These are phyloP conservation scores for Wilcoxina mikolae DNA, from an alignment of 495 filamentous ascomycete species.

Conservation along the genomic window DNA sequence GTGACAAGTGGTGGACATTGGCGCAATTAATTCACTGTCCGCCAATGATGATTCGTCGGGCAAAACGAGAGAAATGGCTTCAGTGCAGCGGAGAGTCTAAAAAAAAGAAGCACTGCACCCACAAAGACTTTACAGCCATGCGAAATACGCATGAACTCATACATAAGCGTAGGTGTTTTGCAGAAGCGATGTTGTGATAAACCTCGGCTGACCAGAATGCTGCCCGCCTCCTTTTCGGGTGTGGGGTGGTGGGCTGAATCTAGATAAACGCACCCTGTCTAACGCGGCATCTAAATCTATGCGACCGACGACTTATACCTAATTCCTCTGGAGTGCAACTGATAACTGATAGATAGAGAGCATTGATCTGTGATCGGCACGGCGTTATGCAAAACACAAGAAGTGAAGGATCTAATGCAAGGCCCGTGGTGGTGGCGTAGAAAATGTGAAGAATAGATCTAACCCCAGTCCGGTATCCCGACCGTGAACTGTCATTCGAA, in stretches of 20 bases:
- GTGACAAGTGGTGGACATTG: constrained; percentile 15
- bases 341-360: neutral
- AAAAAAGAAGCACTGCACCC: constrained; percentile 1
- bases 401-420: neutral
- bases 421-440: neutral
- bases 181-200: neutral
- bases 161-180: neutral
- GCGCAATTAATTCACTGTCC: neutral
- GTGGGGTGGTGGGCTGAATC: neutral
- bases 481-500: neutral
- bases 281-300: neutral
- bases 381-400: neutral
- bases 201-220: neutral
- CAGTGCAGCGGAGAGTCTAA: neutral
- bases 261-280: neutral
- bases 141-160: neutral
- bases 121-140: neutral
- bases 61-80: constrained; percentile 10
- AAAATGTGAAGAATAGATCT: neutral
- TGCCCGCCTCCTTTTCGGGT: too few species aligned
- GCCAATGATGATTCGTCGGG: constrained; percentile 20
- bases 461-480: neutral
- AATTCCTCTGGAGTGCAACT: neutral
- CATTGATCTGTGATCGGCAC: neutral
- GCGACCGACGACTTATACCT: too few species aligned